These are phyloP conservation scores for Brasenia schreberi DNA, from an alignment of 164 flowering plant species.

Conservation along the genomic window DNA sequence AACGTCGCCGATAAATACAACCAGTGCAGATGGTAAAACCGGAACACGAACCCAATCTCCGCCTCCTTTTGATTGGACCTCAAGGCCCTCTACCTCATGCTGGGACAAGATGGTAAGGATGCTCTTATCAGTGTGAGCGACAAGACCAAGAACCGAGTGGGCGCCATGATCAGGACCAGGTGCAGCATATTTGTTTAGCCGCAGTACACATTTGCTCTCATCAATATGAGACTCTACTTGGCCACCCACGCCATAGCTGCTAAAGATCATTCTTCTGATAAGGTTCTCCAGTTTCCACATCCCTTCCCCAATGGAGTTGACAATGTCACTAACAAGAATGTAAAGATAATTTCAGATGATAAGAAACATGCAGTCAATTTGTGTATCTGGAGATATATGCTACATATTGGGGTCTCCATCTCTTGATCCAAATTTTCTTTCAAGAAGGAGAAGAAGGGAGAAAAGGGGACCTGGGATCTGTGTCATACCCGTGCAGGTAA, in stretches of 20 bases:
- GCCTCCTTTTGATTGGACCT: conserved; percentile 23
- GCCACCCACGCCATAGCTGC: conserved; percentile 11
- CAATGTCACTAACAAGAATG: too few relatives aligned
- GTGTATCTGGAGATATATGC: too few relatives aligned
- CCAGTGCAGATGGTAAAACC: conserved; percentile 11
- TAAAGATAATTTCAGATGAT: too few relatives aligned
- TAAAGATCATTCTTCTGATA: conserved; percentile 11
- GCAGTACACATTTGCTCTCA: conserved; percentile 8
- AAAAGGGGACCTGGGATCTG: too few relatives aligned
- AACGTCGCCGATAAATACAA: conserved; percentile 26
- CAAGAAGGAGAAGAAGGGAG: too few relatives aligned
- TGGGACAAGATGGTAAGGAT: conserved; percentile 8
- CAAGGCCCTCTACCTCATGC: conserved; percentile 26
- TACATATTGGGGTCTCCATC: too few relatives aligned
- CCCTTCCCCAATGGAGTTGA: too few relatives aligned
- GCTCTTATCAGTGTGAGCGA: conserved; percentile 24
- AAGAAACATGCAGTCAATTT: too few relatives aligned
- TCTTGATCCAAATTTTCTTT: too few relatives aligned
- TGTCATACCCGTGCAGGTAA: too few relatives aligned
- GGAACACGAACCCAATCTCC: conserved; percentile 19
- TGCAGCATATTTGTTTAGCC: conserved; percentile 34
- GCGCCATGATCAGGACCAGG: conserved; percentile 6
- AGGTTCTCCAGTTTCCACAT: conserved; percentile 20
- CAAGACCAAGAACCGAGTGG: conserved; percentile 14
- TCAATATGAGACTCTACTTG: conserved; percentile 7